Base-by-base conservation (phyloP, 257 asterid species). In the Lithospermum erythrorhizon region DNA sequence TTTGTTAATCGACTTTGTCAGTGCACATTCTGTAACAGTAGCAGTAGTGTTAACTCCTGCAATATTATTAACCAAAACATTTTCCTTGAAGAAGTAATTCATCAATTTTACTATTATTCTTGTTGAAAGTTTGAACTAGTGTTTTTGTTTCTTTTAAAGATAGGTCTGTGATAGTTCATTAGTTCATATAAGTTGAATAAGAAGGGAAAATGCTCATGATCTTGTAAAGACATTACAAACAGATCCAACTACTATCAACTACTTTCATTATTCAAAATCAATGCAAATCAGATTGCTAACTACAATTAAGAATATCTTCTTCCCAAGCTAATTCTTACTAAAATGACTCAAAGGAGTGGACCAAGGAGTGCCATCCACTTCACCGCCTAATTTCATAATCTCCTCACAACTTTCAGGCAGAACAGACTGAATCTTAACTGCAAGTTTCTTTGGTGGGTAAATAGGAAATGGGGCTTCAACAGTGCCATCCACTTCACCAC, bases 311-410 rank as follows among this genome's bases (percentile, higher is more conserved):
- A 41, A 41, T 41, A 0, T 41, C 16, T 13, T 55, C 8, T 20
- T 22, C 6, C 5, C n/a, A 15, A n/a, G 65, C 73, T 78, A 82
- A 54, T 18, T 47, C 82, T 21, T 75, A 80, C 94, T 86, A 67
- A 89, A 89, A 72, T 89, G 88, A 15, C 94, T 86, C 53, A 68
- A 65, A 2, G 96, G 95, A 5, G 96, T 86, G 3, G 81, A 64
- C 90, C 89, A 89, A 1, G 89, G 91, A 0, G 85, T 73, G n/a
- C 52, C 70, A 32, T 72, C 84, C 24, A 23, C 19, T 16, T 65
- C 78, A 22, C 59, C 72, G 19, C 61, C 75, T 22, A 49, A 62
- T 41, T 69, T 72, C 78, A 76, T 72, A 21, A 80, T 76, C 19
- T 88, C 87, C 15, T 74, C 86, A 57, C 81, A 66, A 1, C 72